Evolutionary conservation across 805 yeast species (phyloP).

Genomic region (Brettanomyces nanus): DNA sequence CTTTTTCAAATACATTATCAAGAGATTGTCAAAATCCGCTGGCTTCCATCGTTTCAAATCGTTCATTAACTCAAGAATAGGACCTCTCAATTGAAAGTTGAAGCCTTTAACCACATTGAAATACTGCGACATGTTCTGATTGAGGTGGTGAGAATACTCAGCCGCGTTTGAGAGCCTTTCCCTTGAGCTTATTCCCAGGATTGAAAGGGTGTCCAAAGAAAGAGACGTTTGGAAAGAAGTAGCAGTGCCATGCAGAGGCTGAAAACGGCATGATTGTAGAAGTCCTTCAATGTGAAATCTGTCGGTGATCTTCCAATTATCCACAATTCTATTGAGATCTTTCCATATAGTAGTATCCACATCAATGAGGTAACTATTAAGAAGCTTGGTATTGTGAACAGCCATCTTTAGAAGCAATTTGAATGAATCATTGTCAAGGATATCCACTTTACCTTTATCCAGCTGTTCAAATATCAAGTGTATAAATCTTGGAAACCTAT

Average conservation of each 20-base stretch:
- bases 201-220: conserved; percentile 13
- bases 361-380: conserved; percentile 12
- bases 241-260: neutral
- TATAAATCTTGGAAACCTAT: conserved; percentile 14
- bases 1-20: conserved; percentile 19
- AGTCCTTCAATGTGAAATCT: conserved; percentile 7
- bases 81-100: conserved; percentile 5
- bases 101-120: conserved; percentile 19
- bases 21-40: conserved; percentile 19
- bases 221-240: conserved; percentile 4
- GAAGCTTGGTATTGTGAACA: conserved; percentile 13
- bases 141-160: conserved; percentile 23
- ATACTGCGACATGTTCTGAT: conserved; percentile 19
- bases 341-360: conserved; percentile 12
- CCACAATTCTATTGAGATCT: conserved; percentile 8
- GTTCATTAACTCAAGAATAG: conserved; percentile 13
- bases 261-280: conserved; percentile 4
- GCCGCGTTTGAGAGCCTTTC: conserved; percentile 25
- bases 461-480: conserved; percentile 8
- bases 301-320: conserved; percentile 14
- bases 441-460: conserved; percentile 7
- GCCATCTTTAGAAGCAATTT: conserved; percentile 15
- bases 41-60: conserved; percentile 33
- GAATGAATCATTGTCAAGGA: conserved; percentile 6
- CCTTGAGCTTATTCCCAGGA: conserved; percentile 20